phyloP scores from a whole-genome alignment of 768 basidiomycete species.

The Leccinellum albellum region DNA sequence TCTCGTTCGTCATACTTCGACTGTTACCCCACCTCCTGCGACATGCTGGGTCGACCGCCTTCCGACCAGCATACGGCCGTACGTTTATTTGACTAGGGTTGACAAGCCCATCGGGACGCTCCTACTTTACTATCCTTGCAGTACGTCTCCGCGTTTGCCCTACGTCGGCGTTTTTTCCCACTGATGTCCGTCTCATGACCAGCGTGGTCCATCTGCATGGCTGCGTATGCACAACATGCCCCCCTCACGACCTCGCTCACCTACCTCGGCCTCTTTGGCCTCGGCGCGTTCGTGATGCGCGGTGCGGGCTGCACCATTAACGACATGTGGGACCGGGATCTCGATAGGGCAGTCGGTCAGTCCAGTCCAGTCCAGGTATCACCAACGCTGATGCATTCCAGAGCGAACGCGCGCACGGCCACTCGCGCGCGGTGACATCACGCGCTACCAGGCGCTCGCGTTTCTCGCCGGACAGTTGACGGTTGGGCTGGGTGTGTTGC shows the following conservation, averaged over 20 bases:
- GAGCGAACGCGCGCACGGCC: conserved; percentile 87
- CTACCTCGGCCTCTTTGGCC: conserved; percentile 79
- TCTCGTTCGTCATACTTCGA: conserved; percentile 17
- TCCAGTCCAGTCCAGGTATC: neutral
- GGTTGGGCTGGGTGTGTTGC: conserved; percentile 77
- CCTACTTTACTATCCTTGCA: conserved; percentile 89
- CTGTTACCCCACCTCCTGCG: conserved; percentile 15
- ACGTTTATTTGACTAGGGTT: conserved; percentile 79
- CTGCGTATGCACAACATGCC: conserved; percentile 71
- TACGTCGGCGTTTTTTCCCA: neutral
- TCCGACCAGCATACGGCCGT: conserved; percentile 63
- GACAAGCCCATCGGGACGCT: conserved; percentile 97
- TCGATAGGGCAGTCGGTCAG: conserved; percentile 88
- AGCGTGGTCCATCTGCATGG: conserved; percentile 99
- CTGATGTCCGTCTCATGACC: neutral
- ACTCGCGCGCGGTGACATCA: conserved; percentile 79
- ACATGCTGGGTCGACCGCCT: conserved; percentile 65
- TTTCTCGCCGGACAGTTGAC: conserved; percentile 84
- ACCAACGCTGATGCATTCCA: conserved; percentile 27
- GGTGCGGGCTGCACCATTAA: conserved; percentile 99
- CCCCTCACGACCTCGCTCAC: conserved; percentile 67
- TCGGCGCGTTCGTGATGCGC: conserved; percentile 92
- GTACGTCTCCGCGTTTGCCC: conserved; percentile 43
- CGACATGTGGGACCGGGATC: conserved; percentile 94
- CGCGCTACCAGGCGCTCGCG: conserved; percentile 63